These are phyloP conservation scores for Rhodotorula paludigena DNA, from an alignment of 768 basidiomycete species.

Conservation along the genomic window DNA sequence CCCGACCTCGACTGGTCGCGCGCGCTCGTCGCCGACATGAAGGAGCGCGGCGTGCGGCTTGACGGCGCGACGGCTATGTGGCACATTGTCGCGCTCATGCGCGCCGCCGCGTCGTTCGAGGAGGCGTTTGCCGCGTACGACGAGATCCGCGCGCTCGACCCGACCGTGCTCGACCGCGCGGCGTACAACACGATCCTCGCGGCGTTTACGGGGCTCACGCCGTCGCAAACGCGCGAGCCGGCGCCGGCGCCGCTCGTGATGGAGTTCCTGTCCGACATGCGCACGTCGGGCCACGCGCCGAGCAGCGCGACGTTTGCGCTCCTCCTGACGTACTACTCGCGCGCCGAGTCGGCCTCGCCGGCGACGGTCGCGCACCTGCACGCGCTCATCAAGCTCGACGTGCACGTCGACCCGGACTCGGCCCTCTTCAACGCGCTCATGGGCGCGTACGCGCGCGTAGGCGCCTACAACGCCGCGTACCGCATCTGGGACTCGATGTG, in stretches of 20 bases:
- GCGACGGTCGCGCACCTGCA: constrained; percentile 59
- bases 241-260: constrained; percentile 56
- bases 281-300: constrained; percentile 22
- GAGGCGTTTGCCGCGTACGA: constrained; percentile 65
- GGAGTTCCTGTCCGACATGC: constrained; percentile 43
- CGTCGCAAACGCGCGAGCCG: constrained; percentile 47
- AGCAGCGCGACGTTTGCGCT: constrained; percentile 33
- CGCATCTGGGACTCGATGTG: constrained; percentile 65
- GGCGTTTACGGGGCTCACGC: constrained; percentile 60
- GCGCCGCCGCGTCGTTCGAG: constrained; percentile 54
- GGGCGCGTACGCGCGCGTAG: constrained; percentile 78
- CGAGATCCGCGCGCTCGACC: constrained; percentile 45
- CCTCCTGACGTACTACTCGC: constrained; percentile 37
- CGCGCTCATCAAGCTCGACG: constrained; percentile 70
- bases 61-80: constrained; percentile 54
- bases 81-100: constrained; percentile 64
- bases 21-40: constrained; percentile 63
- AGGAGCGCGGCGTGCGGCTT: constrained; percentile 53
- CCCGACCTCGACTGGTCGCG: constrained; percentile 35
- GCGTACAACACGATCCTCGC: constrained; percentile 45
- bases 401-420: constrained; percentile 65
- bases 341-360: constrained; percentile 45
- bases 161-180: constrained; percentile 11
- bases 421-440: constrained; percentile 76
- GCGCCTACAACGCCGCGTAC: constrained; percentile 65